Evolutionary conservation across 129 eudicot species (phyloP), one percentile per base, ranked within the genome.

Genomic region (Silybum marianum): DNA sequence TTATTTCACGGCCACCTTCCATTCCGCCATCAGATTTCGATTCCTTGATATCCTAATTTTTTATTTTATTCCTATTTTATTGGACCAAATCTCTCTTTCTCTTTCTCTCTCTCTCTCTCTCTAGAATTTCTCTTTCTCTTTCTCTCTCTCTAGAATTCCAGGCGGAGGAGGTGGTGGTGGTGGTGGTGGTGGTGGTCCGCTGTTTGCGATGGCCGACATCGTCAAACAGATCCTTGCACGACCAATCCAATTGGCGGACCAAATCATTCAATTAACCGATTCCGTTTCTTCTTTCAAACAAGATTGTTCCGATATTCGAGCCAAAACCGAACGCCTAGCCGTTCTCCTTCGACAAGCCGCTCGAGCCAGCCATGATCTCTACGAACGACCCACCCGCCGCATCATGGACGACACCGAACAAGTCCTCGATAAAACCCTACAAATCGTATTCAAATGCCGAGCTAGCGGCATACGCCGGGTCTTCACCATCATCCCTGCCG

Each of bases 221-320:
- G 80, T 76, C 46, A 76, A 76, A 30, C 44, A 76, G 9, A 76
- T 76, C 54, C 80, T 76, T n/a, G 51, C 80, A 30, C 32, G 22
- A 69, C 80, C 80, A 7, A 76, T 76, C 19, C 80, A 76, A 76
- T 58, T 76, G 48, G 71, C 48, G 21, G 80, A 76, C 80, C 71
- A 76, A 60, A 9, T 76, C 0, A n/a, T 60, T 1, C 63, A 76
- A 18, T 23, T 42, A 3, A 11, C 70, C 28, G 80, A 30, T 23
- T 39, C 16, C 7, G 71, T 34, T 6, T 18, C 46, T 42, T 54
- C 51, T 0, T 75, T 75, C 22, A 48, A 40, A 24, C 69, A 46
- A 2, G 78, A 75, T 23, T 75, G 78, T 25, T 68, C 42, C 21
- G 78, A 75, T 10, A 46, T 75, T 22, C 24, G 32, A 25, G 5